Conservation (phyloP, 208 protist genomes). For the Trypanosoma caninum region DNA sequence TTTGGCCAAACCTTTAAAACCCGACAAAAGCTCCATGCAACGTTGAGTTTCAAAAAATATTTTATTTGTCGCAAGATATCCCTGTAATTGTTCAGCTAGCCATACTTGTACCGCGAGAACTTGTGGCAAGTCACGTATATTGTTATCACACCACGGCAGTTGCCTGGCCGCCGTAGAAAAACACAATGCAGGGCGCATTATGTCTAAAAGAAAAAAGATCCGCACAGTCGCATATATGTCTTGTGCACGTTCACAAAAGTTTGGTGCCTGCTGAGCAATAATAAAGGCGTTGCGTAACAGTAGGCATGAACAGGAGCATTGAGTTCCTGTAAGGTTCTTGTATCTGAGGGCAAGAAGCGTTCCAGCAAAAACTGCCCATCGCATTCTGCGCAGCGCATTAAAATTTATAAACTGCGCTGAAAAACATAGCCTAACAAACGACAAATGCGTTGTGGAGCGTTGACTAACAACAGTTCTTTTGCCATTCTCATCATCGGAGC, state of each 20-base stretch:
- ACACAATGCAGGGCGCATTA: neutral
- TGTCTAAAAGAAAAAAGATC: constrained; percentile 4
- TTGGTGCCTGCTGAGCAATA: neutral
- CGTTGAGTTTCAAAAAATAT: neutral
- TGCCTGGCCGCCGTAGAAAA: neutral
- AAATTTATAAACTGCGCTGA: neutral
- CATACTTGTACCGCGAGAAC: constrained; percentile 10
- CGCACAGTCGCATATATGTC: constrained; percentile 20
- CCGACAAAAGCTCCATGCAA: neutral
- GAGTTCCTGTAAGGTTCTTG: neutral
- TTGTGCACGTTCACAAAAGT: neutral
- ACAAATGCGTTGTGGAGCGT: neutral
- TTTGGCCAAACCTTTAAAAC: neutral
- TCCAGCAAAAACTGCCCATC: constrained; percentile 11
- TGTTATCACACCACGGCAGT: neutral
- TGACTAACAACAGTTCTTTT: no score
- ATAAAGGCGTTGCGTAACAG: constrained; percentile 23
- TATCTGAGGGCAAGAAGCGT: constrained; percentile 7
- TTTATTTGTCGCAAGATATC: neutral
- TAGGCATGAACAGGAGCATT: constrained; percentile 5
- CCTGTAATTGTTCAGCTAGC: neutral
- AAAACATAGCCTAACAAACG: neutral
- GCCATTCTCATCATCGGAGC: neutral
- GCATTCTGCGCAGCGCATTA: constrained; percentile 6
- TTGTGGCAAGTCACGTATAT: neutral